A percentile compares a stretch with the other conserved stretches of the same genome.
Conservation (phyloP, 2,329 filamentous ascomycete genomes). For the Ceratocystiopsis minuta region DNA sequence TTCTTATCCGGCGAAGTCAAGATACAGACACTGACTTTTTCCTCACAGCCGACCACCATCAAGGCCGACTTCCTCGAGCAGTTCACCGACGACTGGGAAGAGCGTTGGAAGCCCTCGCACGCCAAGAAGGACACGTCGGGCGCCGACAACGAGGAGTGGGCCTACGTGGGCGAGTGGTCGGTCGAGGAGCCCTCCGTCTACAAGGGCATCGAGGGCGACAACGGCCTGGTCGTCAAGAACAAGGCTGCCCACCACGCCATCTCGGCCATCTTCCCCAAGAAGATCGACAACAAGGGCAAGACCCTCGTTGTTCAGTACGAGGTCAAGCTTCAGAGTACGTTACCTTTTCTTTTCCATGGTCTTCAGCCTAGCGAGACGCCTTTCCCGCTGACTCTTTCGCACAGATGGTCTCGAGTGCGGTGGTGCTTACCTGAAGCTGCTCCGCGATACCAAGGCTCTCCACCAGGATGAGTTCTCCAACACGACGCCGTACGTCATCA, state of each 20-base stretch:
- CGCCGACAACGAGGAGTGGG: slow-evolving; percentile 82
- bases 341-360: not conserved
- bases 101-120: slow-evolving; percentile 82
- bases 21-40: not conserved
- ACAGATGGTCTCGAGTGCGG: slow-evolving; percentile 88
- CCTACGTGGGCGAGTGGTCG: slow-evolving; percentile 89
- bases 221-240: slow-evolving; percentile 96
- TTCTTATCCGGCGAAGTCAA: too few species aligned
- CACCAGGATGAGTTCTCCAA: slow-evolving; percentile 97
- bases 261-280: slow-evolving; percentile 93
- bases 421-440: slow-evolving; percentile 97
- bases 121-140: slow-evolving; percentile 79
- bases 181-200: slow-evolving; percentile 85
- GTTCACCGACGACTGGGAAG: slow-evolving; percentile 92
- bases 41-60: slow-evolving; percentile 56
- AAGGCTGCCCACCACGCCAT: slow-evolving; percentile 96
- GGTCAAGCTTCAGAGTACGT: slow-evolving; percentile 93
- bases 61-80: slow-evolving; percentile 96
- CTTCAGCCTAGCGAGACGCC: not conserved
- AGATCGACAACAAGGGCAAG: slow-evolving; percentile 94
- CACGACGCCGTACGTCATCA: slow-evolving; percentile 93
- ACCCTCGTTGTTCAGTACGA: slow-evolving; percentile 96
- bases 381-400: not conserved
- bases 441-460: slow-evolving; percentile 92
- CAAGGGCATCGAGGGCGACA: slow-evolving; percentile 88